A percentile compares a stretch with the other conserved stretches of the same genome.
Conservation (phyloP, 2,329 filamentous ascomycete species). For the Pseudogymnoascus sp. region DNA sequence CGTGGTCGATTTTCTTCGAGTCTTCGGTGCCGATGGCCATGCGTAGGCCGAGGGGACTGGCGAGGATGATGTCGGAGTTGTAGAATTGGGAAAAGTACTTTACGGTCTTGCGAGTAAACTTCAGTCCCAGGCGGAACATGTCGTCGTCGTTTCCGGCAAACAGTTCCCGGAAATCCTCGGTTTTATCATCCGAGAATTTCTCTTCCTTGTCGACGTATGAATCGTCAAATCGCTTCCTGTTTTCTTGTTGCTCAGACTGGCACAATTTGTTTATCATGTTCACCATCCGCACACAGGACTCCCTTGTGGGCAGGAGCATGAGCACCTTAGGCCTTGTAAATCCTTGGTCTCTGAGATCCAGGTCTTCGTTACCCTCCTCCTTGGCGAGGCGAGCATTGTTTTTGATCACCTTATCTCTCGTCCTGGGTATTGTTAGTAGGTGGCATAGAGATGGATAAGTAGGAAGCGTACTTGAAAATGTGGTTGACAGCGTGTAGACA, state of each 20-base stretch:
- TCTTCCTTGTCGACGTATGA: conserved; percentile 64
- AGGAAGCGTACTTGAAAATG: conserved; percentile 60
- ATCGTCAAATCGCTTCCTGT: conserved; percentile 86
- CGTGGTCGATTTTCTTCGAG: conserved; percentile 64
- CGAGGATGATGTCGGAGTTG: conserved; percentile 89
- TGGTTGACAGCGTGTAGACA: conserved; percentile 87
- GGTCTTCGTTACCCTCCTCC: conserved; percentile 52
- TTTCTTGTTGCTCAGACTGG: conserved; percentile 85
- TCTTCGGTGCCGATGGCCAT: conserved; percentile 76
- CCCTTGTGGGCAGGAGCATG: conserved; percentile 79
- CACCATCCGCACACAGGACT: conserved; percentile 72
- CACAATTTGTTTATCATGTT: conserved; percentile 69
- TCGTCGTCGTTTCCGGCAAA: conserved; percentile 96
- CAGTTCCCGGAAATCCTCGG: conserved; percentile 78
- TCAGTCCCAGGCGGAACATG: conserved; percentile 91
- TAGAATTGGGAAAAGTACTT: conserved; percentile 96
- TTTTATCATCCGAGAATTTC: conserved; percentile 63
- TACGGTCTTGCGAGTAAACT: conserved; percentile 91
- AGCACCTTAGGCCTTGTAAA: conserved; percentile 93
- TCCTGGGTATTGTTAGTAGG: conserved; percentile 39
- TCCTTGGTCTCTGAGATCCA: conserved; percentile 83
- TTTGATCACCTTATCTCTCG: conserved; percentile 83
- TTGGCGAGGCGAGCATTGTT: conserved; percentile 75
- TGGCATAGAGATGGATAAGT: not conserved
- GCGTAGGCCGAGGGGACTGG: conserved; percentile 79